Evolutionary conservation across 202 grass and related monocot species (phyloP).

Genomic region (Elaeis oleifera): DNA sequence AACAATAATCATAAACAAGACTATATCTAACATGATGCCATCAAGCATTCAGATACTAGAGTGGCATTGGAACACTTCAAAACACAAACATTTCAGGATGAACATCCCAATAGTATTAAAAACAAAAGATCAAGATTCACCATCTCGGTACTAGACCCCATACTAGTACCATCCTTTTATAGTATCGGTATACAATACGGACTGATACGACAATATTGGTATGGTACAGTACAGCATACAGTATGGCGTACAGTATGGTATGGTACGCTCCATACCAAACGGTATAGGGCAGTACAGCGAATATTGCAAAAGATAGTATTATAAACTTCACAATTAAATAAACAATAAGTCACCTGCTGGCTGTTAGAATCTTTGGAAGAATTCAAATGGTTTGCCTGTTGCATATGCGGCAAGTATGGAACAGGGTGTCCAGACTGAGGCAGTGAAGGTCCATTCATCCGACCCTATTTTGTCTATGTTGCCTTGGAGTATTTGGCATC

Average conservation of each 20-base stretch:
- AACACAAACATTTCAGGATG: neutral
- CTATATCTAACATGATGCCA: too few species aligned
- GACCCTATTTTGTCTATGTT: constrained; percentile 45
- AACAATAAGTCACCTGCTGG: constrained; percentile 25
- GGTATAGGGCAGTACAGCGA: too few species aligned
- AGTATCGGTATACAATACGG: too few species aligned
- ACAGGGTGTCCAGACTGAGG: constrained; percentile 28
- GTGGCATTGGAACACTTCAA: too few species aligned
- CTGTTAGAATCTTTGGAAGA: constrained; percentile 32
- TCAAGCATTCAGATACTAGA: too few species aligned
- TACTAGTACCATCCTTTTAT: too few species aligned
- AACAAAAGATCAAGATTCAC: neutral
- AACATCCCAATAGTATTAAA: neutral
- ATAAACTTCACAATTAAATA: neutral
- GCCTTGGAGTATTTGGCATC: constrained; percentile 51
- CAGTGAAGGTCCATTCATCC: constrained; percentile 41
- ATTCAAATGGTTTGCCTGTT: constrained; percentile 28
- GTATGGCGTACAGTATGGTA: too few species aligned
- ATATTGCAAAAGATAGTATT: neutral
- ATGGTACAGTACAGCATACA: too few species aligned
- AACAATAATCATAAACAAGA: too few species aligned
- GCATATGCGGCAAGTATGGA: constrained; percentile 33
- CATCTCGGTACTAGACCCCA: too few species aligned
- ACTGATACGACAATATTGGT: too few species aligned
- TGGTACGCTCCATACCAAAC: too few species aligned